These are phyloP conservation scores for Erigeron canadensis DNA, from an alignment of 129 eudicot species.

Conservation along the genomic window DNA sequence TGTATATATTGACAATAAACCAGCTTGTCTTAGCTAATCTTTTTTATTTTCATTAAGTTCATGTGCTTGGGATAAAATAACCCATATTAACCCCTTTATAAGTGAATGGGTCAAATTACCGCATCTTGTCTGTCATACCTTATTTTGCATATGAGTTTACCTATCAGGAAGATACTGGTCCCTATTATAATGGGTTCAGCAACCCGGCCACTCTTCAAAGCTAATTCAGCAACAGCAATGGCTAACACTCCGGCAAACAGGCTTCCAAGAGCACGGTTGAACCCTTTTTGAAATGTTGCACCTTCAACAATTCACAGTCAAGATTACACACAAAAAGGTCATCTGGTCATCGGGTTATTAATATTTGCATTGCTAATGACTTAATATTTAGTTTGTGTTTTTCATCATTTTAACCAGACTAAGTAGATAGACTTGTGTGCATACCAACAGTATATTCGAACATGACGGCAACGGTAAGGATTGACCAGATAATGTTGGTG, in stretches of 20 bases:
- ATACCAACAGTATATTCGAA: constrained; percentile 80
- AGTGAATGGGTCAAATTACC: background rate
- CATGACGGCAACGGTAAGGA: constrained; percentile 84
- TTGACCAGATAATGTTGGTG: constrained; percentile 71
- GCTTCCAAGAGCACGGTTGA: constrained; percentile 80
- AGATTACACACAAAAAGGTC: constrained; percentile 9
- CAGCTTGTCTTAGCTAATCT: background rate
- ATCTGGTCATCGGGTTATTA: background rate
- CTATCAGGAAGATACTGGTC: constrained; percentile 62
- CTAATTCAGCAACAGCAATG: constrained; percentile 50
- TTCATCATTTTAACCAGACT: background rate
- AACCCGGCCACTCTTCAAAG: constrained; percentile 47
- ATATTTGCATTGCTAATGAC: background rate
- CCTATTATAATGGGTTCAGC: constrained; percentile 65
- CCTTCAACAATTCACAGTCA: constrained; percentile 38
- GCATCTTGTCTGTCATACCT: background rate
- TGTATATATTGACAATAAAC: no score
- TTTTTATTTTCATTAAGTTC: background rate
- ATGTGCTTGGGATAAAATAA: background rate
- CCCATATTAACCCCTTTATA: background rate
- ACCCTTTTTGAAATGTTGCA: constrained; percentile 67
- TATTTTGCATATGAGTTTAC: constrained; percentile 34
- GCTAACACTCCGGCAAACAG: constrained; percentile 65
- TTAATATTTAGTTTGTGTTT: background rate
- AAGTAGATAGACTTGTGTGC: constrained; percentile 8